Evolutionary conservation across 176 grass and related monocot genomes (phyloP).

Genomic region (Chloris gayana): DNA sequence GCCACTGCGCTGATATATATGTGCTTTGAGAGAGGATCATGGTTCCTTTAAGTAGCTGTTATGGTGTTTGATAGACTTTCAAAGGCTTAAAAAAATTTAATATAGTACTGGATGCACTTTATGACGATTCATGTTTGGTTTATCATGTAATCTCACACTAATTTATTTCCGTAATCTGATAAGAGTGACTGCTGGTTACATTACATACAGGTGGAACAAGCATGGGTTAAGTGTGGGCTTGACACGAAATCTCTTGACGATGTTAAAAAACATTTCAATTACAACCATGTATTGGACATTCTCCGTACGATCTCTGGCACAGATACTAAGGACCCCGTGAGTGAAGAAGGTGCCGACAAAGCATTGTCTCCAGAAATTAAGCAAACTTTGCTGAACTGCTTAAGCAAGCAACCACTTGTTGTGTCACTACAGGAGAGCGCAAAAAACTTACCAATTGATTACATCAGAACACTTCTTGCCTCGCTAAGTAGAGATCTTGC

Average conservation of each 20-base stretch:
- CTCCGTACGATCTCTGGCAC: slow-evolving; percentile 32
- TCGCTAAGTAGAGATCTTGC: slow-evolving; percentile 45
- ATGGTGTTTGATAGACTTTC: slow-evolving; percentile 15
- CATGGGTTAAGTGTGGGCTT: slow-evolving; percentile 57
- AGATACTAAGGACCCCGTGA: slow-evolving; percentile 12
- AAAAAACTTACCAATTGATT: slow-evolving; percentile 42
- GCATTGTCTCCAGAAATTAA: slow-evolving; percentile 47
- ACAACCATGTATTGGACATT: slow-evolving; percentile 48
- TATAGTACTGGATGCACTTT: background rate
- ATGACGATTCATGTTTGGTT: background rate
- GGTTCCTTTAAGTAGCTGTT: slow-evolving; percentile 8
- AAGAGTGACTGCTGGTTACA: background rate
- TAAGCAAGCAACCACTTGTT: slow-evolving; percentile 48
- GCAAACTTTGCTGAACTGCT: slow-evolving; percentile 43
- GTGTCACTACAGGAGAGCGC: slow-evolving; percentile 9
- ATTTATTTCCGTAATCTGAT: slow-evolving; percentile 27
- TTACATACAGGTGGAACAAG: slow-evolving; percentile 57
- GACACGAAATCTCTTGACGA: slow-evolving; percentile 50
- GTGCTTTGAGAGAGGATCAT: slow-evolving; percentile 1
- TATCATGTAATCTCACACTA: background rate
- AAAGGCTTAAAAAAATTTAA: background rate
- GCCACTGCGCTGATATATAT: background rate
- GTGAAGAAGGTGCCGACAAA: slow-evolving; percentile 27
- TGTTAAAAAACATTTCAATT: slow-evolving; percentile 47
- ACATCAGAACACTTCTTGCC: slow-evolving; percentile 44